Evolutionary conservation across 495 filamentous ascomycete genomes (phyloP), one percentile per base, ranked within the genome.

Genomic region (Jackrogersella multiformis): DNA sequence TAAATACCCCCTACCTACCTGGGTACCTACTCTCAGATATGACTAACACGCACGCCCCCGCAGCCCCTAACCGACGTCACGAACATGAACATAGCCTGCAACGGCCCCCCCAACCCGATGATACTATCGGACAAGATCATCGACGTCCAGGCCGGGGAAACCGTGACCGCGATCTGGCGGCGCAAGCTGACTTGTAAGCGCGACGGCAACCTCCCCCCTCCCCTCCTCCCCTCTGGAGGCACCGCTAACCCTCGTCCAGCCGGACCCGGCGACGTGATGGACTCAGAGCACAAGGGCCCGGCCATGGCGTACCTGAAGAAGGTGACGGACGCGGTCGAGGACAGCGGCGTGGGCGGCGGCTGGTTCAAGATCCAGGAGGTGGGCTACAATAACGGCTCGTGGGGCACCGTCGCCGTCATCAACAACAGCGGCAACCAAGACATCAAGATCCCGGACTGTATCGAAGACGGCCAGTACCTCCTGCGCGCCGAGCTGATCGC

Each of bases 21-120:
- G n/a, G n/a, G n/a, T n/a, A n/a, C n/a, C n/a, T n/a, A n/a, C n/a
- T 15, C 54, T 13, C 7, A 2, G 15, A 32, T 6, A 0, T 28
- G 5, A 15, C 69, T 61, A 54, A 72, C 39, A n/a, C 12, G 9
- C 12, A n/a, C n/a, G 0, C 2, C 13, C 4, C 9, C 21, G 16
- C 34, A 73, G 77, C 85, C 85, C 13, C 84, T 85, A 74, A 79
- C 73, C 2, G 80, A 87, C 59, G 85, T 87, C 7, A 79, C 71
- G 23, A 79, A 76, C 32, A 72, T 77, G 54, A 76, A 81, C 53
- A 66, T 87, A 54, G 82, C 80, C 38, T 87, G 85, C 78, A 87
- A 87, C 59, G 84, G 85, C 3, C 80, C 82, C 0, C 82, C 85
- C 4, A 86, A 87, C 64, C 83, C 84, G 2, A 84, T 77, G 4